Conservation (phyloP, 768 basidiomycete genomes). For the Imleria badia region DNA sequence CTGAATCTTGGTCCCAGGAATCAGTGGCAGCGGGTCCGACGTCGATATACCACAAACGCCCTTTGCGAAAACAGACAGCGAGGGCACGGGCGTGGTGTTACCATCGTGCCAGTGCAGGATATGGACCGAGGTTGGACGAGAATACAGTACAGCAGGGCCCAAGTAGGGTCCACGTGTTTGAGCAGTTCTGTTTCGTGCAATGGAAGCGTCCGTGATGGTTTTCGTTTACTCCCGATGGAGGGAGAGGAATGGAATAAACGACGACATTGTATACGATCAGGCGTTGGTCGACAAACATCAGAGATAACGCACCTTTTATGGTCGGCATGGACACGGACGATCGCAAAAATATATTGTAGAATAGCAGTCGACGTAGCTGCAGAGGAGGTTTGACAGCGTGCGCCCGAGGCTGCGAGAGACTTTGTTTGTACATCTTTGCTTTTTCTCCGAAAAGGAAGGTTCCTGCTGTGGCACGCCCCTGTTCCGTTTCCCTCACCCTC, state of each 20-base stretch:
- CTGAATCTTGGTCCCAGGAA: neutral
- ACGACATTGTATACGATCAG: conserved; percentile 4
- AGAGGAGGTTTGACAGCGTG: conserved; percentile 7
- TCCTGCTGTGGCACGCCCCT: too few species aligned
- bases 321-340: neutral
- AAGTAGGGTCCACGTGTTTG: conserved; percentile 35
- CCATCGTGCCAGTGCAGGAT: conserved; percentile 40
- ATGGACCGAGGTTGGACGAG: conserved; percentile 31
- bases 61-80: conserved; percentile 40
- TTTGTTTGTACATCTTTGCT: too few species aligned
- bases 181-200: conserved; percentile 22
- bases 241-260: conserved; percentile 15
- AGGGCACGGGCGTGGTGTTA: conserved; percentile 24
- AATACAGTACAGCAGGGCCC: conserved; percentile 32
- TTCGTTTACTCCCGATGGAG: neutral
- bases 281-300: neutral
- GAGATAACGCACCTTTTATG: conserved; percentile 11
- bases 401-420: too few species aligned
- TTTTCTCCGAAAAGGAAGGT: too few species aligned
- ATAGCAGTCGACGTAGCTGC: neutral
- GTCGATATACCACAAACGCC: neutral
- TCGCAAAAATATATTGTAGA: conserved; percentile 20
- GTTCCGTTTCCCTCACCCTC: too few species aligned
- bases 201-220: neutral
- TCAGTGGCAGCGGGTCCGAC: neutral